A percentile compares a stretch with the other conserved stretches of the same genome.
Conservation (phyloP, 2,329 filamentous ascomycete species). For the Fusarium buharicum region DNA sequence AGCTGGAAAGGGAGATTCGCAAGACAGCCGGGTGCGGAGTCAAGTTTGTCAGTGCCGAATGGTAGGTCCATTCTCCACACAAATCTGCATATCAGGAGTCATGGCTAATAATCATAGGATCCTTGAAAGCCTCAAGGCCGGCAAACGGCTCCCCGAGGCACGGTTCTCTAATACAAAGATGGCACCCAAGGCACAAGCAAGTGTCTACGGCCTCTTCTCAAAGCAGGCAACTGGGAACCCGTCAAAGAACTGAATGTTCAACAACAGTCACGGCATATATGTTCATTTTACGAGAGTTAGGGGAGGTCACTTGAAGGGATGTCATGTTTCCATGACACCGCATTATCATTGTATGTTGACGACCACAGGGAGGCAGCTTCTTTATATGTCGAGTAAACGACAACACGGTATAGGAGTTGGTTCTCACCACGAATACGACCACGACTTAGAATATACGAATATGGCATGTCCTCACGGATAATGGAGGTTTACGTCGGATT, state of each 20-base stretch:
- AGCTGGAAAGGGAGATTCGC: slow-evolving; percentile 83
- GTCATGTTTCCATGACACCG: background rate
- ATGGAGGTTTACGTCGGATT: background rate
- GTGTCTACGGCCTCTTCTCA: slow-evolving; percentile 66
- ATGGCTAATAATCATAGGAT: slow-evolving; percentile 63
- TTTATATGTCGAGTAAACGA: slow-evolving; percentile 1
- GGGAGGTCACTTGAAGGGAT: background rate
- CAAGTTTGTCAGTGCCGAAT: slow-evolving; percentile 84
- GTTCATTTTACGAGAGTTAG: background rate
- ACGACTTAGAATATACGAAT: slow-evolving; percentile 2
- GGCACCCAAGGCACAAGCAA: slow-evolving; percentile 70
- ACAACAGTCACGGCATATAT: background rate
- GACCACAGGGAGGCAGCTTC: background rate
- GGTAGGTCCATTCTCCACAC: slow-evolving; percentile 58
- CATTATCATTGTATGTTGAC: slow-evolving; percentile 1
- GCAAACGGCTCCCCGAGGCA: slow-evolving; percentile 78
- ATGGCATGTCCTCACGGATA: background rate
- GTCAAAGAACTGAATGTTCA: slow-evolving; percentile 10
- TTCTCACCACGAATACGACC: background rate
- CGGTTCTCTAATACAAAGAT: slow-evolving; percentile 73
- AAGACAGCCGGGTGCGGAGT: slow-evolving; percentile 74
- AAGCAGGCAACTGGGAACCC: slow-evolving; percentile 19
- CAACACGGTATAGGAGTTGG: background rate
- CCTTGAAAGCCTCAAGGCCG: slow-evolving; percentile 82
- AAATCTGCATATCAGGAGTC: background rate